Evolutionary conservation across 1,139 yeast species (phyloP), one percentile per base, ranked within the genome.

Genomic region (Debaryomycetaceae sp.): DNA sequence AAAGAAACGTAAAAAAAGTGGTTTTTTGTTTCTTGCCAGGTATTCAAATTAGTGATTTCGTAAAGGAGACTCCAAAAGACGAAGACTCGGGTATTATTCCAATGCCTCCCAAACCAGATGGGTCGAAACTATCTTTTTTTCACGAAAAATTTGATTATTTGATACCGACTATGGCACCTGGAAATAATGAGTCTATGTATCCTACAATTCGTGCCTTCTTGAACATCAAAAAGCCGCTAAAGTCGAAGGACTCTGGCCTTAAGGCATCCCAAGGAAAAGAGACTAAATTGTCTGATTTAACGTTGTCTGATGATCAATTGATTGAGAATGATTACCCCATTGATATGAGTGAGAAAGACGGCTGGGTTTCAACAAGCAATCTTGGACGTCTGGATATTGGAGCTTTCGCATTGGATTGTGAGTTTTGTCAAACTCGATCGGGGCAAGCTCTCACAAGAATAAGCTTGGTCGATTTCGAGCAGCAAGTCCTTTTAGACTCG

Each of bases 341-440:
- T 11, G 89, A 84, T 52, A n/a, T 33, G 14, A 46, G 40, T 5
- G 42, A 39, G 8, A n/a, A 38, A 23, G 49, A 31, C 41, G 76
- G 68, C 1, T 86, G 87, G 86, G 77, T 75, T 0, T 81, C 81
- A 47, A 88, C 96, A 0, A 51, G 42, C 14, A 51, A 58, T 0
- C 75, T 77, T 51, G 78, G 72, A 1, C 82, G 80, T 50, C 78
- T 68, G 4, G 83, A 81, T 0, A 76, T 84, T 4, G 81, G 72
- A 44, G 81, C 86, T 0, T 88, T 79, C 66, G 95, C 96, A 0
- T 57, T 93, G 22, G 99, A 93, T 65, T 93, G 99, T 68, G 99
- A 93, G 64, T 93, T 93, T 87, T 89, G 97, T 60, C 68, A 75
- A 45, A 68, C 93, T 0, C 78, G 68, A 0, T 51, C 58, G 1